Evolutionary conservation across 257 asterid genomes (phyloP).

Genomic region (Primulina huaijiensis): DNA sequence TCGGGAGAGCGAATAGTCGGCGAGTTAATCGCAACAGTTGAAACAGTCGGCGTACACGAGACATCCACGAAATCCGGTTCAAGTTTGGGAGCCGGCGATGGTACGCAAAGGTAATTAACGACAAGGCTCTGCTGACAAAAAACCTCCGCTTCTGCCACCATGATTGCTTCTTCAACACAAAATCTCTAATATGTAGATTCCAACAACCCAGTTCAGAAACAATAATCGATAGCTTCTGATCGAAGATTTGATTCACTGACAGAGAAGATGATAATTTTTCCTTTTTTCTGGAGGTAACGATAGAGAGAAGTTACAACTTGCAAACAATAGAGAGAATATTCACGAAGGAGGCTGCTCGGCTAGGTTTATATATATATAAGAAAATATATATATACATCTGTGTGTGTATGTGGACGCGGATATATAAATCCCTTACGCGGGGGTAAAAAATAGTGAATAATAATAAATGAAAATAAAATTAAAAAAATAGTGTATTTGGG

Average conservation of each 20-base stretch:
- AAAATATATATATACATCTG: no score
- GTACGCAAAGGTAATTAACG: conserved; percentile 35
- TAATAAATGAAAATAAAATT: no score
- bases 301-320: not conserved
- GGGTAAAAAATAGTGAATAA: no score
- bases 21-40: conserved; percentile 19
- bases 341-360: not conserved
- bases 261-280: not conserved
- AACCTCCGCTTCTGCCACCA: conserved; percentile 48
- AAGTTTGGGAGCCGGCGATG: conserved; percentile 26
- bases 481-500: no score
- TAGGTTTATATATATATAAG: not conserved
- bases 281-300: not conserved
- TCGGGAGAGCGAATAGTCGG: conserved; percentile 9
- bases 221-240: not conserved
- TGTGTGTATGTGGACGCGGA: no score
- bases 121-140: conserved; percentile 35
- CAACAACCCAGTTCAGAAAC: not conserved
- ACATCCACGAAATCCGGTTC: conserved; percentile 28
- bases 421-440: no score
- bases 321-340: not conserved
- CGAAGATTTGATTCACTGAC: not conserved
- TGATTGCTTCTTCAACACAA: conserved; percentile 10
- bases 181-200: not conserved
- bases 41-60: conserved; percentile 15